phyloP scores from a whole-genome alignment of 1,284 basidiomycete species.

The Ustilago nuda region DNA sequence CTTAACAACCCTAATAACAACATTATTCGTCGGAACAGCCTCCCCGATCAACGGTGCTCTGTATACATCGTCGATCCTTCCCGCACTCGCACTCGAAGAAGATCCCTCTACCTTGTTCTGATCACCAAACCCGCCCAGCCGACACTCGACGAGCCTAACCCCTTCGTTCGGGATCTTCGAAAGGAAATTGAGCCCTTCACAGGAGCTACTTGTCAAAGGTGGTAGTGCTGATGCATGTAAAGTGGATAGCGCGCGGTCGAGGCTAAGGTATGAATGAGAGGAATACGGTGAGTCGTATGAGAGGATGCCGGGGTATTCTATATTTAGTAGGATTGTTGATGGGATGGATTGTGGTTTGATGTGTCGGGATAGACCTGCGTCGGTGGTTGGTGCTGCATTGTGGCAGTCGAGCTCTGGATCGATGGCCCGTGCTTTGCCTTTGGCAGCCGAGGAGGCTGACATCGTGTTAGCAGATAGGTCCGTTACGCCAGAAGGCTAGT shows the following conservation, averaged over 20 bases:
- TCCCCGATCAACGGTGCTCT: constrained; percentile 46
- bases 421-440: constrained; percentile 34
- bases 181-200: constrained; percentile 53
- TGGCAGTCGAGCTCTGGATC: background rate
- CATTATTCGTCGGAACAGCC: constrained; percentile 45
- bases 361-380: constrained; percentile 2
- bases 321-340: constrained; percentile 35
- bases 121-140: constrained; percentile 30
- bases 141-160: constrained; percentile 54
- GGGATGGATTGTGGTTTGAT: constrained; percentile 47
- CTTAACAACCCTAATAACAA: constrained; percentile 50
- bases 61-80: constrained; percentile 26
- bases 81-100: background rate
- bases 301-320: constrained; percentile 64
- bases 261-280: constrained; percentile 13
- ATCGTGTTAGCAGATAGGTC: background rate
- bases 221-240: constrained; percentile 46
- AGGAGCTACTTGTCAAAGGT: constrained; percentile 39
- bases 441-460: constrained; percentile 7
- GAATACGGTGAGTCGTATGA: background rate
- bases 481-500: background rate
- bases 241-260: constrained; percentile 57
- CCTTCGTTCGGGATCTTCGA: constrained; percentile 37
- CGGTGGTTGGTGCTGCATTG: background rate
- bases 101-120: background rate